Percentiles rank a stretch among this genome's conserved stretches.
Conservation (phyloP, 2,329 filamentous ascomycete species). For the Ophiostoma fasciatum region DNA sequence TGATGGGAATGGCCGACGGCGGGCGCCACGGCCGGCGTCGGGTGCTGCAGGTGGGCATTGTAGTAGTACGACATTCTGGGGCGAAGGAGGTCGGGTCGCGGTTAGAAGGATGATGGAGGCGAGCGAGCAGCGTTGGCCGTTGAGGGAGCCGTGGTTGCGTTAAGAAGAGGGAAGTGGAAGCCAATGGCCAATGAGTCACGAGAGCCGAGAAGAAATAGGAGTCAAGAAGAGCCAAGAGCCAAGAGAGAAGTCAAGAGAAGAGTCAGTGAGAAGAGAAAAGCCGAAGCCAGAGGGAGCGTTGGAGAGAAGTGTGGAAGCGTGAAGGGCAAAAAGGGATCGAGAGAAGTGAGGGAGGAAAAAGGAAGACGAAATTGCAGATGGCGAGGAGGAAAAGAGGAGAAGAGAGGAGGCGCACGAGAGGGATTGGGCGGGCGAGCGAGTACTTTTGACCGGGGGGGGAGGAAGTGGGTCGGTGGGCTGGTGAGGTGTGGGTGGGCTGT, state of each 20-base stretch:
- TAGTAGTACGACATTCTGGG: slow-evolving; percentile 48
- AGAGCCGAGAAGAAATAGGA: too few relatives aligned
- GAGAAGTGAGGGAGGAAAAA: neutral
- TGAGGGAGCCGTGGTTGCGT: slow-evolving; percentile 6
- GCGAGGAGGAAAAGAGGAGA: neutral
- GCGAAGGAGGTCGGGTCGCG: neutral
- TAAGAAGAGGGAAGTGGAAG: too few relatives aligned
- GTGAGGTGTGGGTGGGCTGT: neutral
- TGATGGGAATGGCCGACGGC: slow-evolving; percentile 61
- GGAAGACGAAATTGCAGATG: neutral
- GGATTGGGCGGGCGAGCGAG: slow-evolving; percentile 6
- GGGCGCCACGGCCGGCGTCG: slow-evolving; percentile 37
- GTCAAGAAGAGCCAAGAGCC: neutral
- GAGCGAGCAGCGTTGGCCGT: too few relatives aligned
- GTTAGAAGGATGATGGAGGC: too few relatives aligned
- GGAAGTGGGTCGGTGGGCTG: slow-evolving; percentile 4
- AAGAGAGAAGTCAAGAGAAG: neutral
- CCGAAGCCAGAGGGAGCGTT: neutral
- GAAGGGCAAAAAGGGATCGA: neutral
- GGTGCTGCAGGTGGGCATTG: slow-evolving; percentile 43
- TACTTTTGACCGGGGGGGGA: slow-evolving; percentile 5
- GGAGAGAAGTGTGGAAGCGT: neutral
- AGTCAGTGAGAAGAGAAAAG: neutral
- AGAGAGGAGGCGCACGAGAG: neutral
- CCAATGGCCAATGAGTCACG: too few relatives aligned